Conservation (phyloP, 495 filamentous ascomycete genomes). For the Podospora bellae-mahoneyi region DNA sequence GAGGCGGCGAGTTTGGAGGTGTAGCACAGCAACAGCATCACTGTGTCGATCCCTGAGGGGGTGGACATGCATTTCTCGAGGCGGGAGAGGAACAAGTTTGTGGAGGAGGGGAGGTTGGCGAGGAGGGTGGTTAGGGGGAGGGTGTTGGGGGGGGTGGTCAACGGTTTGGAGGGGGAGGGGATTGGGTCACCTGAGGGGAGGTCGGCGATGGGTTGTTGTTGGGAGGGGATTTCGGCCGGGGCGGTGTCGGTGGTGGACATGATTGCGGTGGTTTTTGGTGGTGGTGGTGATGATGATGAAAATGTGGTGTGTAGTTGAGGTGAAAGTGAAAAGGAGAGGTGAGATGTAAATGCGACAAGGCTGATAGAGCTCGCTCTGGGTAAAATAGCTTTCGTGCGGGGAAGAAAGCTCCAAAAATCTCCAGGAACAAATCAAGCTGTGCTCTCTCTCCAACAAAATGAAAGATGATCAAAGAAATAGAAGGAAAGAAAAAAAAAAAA, state of each 20-base stretch:
- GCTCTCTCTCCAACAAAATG: too few species aligned
- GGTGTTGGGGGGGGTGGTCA: constrained; percentile 35
- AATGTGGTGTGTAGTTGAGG: not conserved
- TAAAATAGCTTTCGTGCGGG: not conserved
- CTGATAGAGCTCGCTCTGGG: not conserved
- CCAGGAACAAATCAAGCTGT: too few species aligned
- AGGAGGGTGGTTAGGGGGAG: constrained; percentile 34
- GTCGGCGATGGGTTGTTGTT: constrained; percentile 31
- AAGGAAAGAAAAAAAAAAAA: not conserved
- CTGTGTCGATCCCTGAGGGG: constrained; percentile 58
- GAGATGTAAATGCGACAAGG: not conserved
- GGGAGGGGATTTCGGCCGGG: constrained; percentile 15
- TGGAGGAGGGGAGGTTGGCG: constrained; percentile 37
- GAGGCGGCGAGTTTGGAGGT: constrained; percentile 51
- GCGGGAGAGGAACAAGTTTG: constrained; percentile 51
- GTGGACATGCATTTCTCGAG: constrained; percentile 55
- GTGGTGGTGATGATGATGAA: not conserved
- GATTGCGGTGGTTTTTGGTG: not conserved
- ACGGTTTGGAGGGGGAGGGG: constrained; percentile 37
- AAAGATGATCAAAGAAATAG: not conserved
- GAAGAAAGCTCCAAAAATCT: not conserved
- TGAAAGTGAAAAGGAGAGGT: not conserved
- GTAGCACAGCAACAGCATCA: constrained; percentile 63
- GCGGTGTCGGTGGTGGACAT: constrained; percentile 25
- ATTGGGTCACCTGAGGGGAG: constrained; percentile 40